These are phyloP conservation scores for Harringtonia lauricola DNA, from an alignment of 2,329 filamentous ascomycete species.

Conservation along the genomic window DNA sequence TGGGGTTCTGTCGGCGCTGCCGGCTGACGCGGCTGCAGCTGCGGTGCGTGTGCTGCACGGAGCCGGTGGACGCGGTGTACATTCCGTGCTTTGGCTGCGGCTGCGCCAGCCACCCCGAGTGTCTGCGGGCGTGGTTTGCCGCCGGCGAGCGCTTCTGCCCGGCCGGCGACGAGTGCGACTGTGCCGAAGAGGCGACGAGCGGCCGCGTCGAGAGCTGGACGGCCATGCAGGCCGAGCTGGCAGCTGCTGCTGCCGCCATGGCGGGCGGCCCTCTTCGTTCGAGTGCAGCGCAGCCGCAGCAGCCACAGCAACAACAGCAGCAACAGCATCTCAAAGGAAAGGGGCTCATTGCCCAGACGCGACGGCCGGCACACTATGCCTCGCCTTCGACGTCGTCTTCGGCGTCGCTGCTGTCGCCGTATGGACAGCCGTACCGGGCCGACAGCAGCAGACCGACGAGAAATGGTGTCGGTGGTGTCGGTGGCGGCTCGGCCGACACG, in stretches of 20 bases:
- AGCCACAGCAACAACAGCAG: too few species aligned
- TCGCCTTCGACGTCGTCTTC: slow-evolving; percentile 7
- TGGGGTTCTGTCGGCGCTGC: slow-evolving; percentile 40
- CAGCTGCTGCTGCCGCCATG: background rate
- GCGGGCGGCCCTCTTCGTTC: too few species aligned
- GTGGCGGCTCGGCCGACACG: background rate
- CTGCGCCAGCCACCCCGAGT: slow-evolving; percentile 48
- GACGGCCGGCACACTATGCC: slow-evolving; percentile 12
- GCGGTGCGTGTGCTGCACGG: slow-evolving; percentile 50
- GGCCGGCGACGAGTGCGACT: slow-evolving; percentile 54
- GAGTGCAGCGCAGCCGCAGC: too few species aligned
- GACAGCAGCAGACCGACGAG: slow-evolving; percentile 2
- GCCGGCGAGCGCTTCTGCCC: slow-evolving; percentile 46
- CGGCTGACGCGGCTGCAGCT: slow-evolving; percentile 45
- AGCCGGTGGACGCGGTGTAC: slow-evolving; percentile 49
- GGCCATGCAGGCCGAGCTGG: slow-evolving; percentile 35
- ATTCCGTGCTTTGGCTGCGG: slow-evolving; percentile 52
- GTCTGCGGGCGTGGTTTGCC: slow-evolving; percentile 47
- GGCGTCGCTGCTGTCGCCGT: slow-evolving; percentile 5
- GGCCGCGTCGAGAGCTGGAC: slow-evolving; percentile 52
- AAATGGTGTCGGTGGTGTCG: background rate
- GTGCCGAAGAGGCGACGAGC: slow-evolving; percentile 42
- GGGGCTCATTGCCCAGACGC: slow-evolving; percentile 11
- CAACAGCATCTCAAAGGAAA: background rate
- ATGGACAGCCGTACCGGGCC: slow-evolving; percentile 5